A percentile compares a stretch with the other conserved stretches of the same genome.
These are phyloP conservation scores for Emydomyces testavorans DNA, from an alignment of 2,329 filamentous ascomycete genomes.

Conservation along the genomic window DNA sequence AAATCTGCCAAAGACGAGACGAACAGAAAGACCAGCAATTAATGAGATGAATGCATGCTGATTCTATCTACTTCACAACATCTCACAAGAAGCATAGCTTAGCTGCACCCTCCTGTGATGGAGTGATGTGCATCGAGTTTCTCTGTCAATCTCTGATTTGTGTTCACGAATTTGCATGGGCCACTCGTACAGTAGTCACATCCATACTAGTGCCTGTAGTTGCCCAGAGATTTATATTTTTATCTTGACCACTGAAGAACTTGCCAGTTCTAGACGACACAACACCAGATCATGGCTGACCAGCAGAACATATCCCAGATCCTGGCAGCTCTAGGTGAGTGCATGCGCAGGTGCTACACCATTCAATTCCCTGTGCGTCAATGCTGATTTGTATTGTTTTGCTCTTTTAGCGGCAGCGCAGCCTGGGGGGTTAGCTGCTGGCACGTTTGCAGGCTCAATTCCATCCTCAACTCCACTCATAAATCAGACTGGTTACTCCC, in stretches of 20 bases:
- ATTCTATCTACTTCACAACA: not conserved
- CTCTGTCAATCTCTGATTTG: not conserved
- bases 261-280: not conserved
- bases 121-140: not conserved
- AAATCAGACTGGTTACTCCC: conserved; percentile 33
- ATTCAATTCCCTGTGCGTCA: not conserved
- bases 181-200: too few species aligned
- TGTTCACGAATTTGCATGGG: not conserved
- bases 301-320: conserved; percentile 17
- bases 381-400: conserved; percentile 3
- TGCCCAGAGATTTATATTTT: conserved; percentile 4
- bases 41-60: not conserved
- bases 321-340: conserved; percentile 16
- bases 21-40: not conserved
- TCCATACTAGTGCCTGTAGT: not conserved
- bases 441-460: conserved; percentile 26
- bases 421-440: conserved; percentile 27
- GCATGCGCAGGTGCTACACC: not conserved
- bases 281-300: conserved; percentile 12
- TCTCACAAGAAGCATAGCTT: not conserved
- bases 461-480: conserved; percentile 27
- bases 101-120: not conserved
- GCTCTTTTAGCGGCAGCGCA: conserved; percentile 37
- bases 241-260: not conserved
- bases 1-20: not conserved